These are phyloP conservation scores for Incumbomyces lentus DNA, from an alignment of 2,329 filamentous ascomycete genomes.

Conservation along the genomic window DNA sequence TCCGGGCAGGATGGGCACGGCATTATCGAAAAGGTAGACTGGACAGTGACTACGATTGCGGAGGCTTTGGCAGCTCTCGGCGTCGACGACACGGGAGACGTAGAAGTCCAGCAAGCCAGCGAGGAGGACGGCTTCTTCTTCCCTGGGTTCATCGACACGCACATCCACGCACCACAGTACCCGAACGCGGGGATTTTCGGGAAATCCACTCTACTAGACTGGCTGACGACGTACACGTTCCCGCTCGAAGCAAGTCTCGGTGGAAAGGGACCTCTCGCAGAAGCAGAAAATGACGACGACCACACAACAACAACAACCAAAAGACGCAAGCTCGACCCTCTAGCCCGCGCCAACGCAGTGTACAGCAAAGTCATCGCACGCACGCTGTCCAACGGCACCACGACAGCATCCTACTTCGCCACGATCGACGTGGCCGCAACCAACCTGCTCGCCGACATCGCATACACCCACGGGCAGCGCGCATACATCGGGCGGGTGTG, in stretches of 20 bases:
- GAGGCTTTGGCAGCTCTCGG: constrained; percentile 16
- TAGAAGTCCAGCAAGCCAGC: constrained; percentile 3
- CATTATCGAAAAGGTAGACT: constrained; percentile 13
- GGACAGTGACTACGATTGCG: constrained; percentile 11
- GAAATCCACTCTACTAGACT: constrained; percentile 82
- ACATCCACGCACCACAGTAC: constrained; percentile 91
- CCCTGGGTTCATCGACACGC: constrained; percentile 59
- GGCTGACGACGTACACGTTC: constrained; percentile 91
- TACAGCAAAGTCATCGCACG: constrained; percentile 70
- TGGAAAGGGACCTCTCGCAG: constrained; percentile 16
- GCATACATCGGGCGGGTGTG: constrained; percentile 90
- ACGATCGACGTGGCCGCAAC: constrained; percentile 79
- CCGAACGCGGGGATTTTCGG: constrained; percentile 92
- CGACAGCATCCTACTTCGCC: constrained; percentile 88
- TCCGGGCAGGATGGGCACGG: constrained; percentile 14
- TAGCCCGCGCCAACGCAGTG: constrained; percentile 54
- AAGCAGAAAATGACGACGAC: constrained; percentile 21
- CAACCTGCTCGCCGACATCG: constrained; percentile 81
- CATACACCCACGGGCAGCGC: constrained; percentile 67
- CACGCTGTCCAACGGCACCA: constrained; percentile 83
- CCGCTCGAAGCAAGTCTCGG: constrained; percentile 73
- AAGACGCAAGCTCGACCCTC: constrained; percentile 26
- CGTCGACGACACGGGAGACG: constrained; percentile 8
- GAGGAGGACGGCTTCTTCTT: constrained; percentile 19
- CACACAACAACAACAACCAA: neutral